Evolutionary conservation across 1,284 basidiomycete species (phyloP).

Genomic region (Grifola frondosa): DNA sequence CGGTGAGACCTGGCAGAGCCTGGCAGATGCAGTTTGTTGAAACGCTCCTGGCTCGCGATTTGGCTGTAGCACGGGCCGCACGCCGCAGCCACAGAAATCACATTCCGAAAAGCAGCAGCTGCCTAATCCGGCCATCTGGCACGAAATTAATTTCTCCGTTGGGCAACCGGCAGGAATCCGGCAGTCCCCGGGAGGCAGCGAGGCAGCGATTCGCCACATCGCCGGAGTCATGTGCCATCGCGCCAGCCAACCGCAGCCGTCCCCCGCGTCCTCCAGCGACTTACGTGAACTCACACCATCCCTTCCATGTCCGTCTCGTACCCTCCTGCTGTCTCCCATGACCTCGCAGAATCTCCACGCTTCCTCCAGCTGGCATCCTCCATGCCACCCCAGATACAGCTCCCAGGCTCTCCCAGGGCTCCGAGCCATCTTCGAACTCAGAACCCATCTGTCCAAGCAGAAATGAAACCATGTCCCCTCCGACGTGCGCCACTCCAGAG

Average conservation of each 20-base stretch:
- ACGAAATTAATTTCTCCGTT: conserved; percentile 13
- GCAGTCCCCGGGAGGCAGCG: conserved; percentile 8
- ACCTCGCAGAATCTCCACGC: conserved; percentile 3
- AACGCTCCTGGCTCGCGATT: not conserved
- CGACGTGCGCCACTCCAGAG: no score
- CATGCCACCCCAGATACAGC: not conserved
- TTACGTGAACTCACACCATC: no score
- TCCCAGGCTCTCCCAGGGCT: no score
- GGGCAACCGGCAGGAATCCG: no score
- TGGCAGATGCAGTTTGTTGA: conserved; percentile 4
- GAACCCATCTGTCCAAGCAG: no score
- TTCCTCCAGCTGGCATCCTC: not conserved
- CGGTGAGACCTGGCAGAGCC: conserved; percentile 2
- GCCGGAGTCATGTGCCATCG: no score
- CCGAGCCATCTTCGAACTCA: no score
- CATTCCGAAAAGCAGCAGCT: not conserved
- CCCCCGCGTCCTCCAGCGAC: no score
- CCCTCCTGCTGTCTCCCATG: conserved; percentile 4
- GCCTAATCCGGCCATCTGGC: conserved; percentile 10
- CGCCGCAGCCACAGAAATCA: conserved; percentile 1
- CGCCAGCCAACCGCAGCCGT: no score
- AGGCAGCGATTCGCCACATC: no score
- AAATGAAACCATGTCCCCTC: no score
- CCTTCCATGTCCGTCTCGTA: conserved; percentile 13
- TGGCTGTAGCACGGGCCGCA: conserved; percentile 12